Evolutionary conservation across 2,329 filamentous ascomycete genomes (phyloP), one percentile per base, ranked within the genome.

Genomic region (Aspergillus melleus): DNA sequence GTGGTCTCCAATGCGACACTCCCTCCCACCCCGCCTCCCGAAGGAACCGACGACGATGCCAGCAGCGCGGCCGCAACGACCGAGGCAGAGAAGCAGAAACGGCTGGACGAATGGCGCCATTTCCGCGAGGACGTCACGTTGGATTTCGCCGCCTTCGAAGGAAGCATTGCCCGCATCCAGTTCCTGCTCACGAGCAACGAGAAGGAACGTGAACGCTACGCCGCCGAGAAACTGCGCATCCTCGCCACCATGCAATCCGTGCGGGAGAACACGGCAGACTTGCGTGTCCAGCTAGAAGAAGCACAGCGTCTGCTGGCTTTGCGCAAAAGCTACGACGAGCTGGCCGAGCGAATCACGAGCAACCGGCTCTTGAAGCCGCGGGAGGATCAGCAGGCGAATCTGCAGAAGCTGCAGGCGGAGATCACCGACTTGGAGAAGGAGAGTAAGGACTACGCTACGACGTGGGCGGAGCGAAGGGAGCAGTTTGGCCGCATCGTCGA

Each of bases 401-500:
- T 97, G 57, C 85, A 85, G 64, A 96, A 96, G 78, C 82, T 97
- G 36, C 88, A 93, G 72, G 88, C 91, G 49, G 94, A 98, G 79
- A 97, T 96, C 75, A 85, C 87, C 46, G 92, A 96, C 73, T 80
- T 98, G 61, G 89, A 96, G 78, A 86, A 87, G 64, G 92, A 98
- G 80, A 92, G 91, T 70, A 85, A 86, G 70, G 88, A 90, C 42
- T 96, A 96, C 73, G 89, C 87, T 52, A 85, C 83, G 64, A 95
- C 91, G 0, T 97, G 93, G 93, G 82, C 85, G 47, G 92, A 96
- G 76, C 84, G 94, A 44, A 83, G 90, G 63, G 90, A 92, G 67
- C 92, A 96, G 76, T 96, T 97, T 75, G 90, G 89, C 59, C 85
- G 87, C 58, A 93, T 98, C 69, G 90, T 96, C 72, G 90, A 93